Evolutionary conservation across 768 basidiomycete genomes (phyloP), one percentile per base, ranked within the genome.

Genomic region (Rhodocollybia butyracea): DNA sequence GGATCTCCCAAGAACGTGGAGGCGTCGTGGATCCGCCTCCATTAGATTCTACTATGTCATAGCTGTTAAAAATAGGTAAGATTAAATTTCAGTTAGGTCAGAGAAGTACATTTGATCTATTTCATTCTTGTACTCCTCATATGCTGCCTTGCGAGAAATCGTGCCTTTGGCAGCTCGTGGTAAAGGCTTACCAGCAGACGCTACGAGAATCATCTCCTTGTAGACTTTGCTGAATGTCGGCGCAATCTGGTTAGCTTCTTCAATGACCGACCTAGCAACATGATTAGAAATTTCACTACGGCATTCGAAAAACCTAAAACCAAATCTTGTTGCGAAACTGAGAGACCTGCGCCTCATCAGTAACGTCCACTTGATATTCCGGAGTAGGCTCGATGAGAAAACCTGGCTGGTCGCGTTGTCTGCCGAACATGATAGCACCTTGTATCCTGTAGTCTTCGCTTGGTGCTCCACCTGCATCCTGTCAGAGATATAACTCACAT

Each of bases 181-280:
- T 39, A 82, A 64, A 1, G 75, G 78, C 54, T 77, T 77, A 0
- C 64, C 67, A 1, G 61, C 60, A 2, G 68, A 64, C 0, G 79
- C 68, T 15, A 81, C 62, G 27, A 81, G 40, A 34, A 83, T 76
- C 77, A 82, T 78, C 60, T 83, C 76, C 58, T 76, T 77, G 65
- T 76, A 79, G 13, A 79, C 69, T n/a, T 73, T 66, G 52, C 74
- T 76, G 45, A 73, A 77, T 0, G 68, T 55, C 0, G 78, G 77
- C 0, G 72, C 70, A 1, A 61, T 60, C 21, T 57, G 62, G 59
- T 80, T 80, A 2, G 76, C 77, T 29, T 76, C 70, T 21, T 76
- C 76, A 1, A 78, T 69, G 11, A 65, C 58, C 2, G 64, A 67
- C 72, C 73, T 78, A 29, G 19, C 19, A 57, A 29, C 29, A n/a